phyloP scores from a whole-genome alignment of 345 rosid species.

The Gossypium australe region DNA sequence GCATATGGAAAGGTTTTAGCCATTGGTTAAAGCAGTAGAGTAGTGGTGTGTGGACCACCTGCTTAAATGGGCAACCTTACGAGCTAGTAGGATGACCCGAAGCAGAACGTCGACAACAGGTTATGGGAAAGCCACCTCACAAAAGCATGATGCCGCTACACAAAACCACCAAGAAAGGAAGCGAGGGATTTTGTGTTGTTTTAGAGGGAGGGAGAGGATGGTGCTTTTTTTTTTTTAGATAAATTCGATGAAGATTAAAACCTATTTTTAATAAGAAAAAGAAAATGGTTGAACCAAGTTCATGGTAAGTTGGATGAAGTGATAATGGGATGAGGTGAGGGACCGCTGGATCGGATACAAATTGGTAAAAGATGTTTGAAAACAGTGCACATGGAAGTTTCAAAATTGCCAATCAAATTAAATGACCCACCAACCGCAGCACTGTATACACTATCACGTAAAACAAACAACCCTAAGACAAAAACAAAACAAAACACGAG shows the following conservation, averaged over 20 bases:
- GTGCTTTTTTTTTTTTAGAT: too few relatives aligned
- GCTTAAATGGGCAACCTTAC: too few relatives aligned
- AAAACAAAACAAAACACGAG: background rate
- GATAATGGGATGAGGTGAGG: background rate
- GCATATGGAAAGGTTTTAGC: too few relatives aligned
- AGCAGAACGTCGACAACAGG: too few relatives aligned
- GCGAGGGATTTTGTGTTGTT: too few relatives aligned
- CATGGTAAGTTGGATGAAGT: background rate
- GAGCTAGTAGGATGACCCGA: too few relatives aligned
- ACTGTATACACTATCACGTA: background rate
- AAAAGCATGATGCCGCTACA: too few relatives aligned
- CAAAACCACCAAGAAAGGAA: too few relatives aligned
- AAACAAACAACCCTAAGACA: slow-evolving; percentile 4
- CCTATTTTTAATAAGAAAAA: background rate
- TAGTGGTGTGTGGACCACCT: too few relatives aligned
- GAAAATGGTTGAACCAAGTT: background rate
- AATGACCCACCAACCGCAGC: slow-evolving; percentile 28
- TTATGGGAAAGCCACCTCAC: too few relatives aligned
- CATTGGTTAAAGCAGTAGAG: too few relatives aligned
- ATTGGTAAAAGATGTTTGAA: background rate
- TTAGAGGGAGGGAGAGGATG: too few relatives aligned
- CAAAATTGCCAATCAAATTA: slow-evolving; percentile 3
- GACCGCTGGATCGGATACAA: background rate
- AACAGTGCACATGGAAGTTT: slow-evolving; percentile 27
- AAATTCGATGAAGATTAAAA: background rate